Base-by-base conservation (phyloP, 2,329 filamentous ascomycete genomes). In the Scedosporium boydii region DNA sequence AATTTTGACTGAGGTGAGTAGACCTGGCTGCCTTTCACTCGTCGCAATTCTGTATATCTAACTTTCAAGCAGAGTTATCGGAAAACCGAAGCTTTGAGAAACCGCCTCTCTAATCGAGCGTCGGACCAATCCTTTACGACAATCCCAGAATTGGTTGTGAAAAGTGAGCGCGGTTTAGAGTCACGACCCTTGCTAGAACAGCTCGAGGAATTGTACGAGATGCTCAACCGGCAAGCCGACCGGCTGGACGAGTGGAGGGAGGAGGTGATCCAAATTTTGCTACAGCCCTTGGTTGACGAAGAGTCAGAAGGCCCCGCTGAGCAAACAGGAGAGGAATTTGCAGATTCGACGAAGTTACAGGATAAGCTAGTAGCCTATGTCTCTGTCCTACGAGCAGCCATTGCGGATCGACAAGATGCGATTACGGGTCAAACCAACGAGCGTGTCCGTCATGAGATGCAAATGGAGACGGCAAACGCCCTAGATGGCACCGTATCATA, bases 361-460 rank as follows among this genome's bases (percentile, higher is more conserved):
- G 93, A 97, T 65, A 87, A 96, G 70, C 83, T 97, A 51, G 90
- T 93, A 74, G 90, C 90, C 6, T 96, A 96, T 69, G 88, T 96
- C 63, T 87, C 92, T 70, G 87, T 85, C 7, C 78, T 97, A 29
- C 83, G 91, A 64, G 85, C 89, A 0, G 80, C 88, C 58, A 83
- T 95, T 63, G 87, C 90, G 6, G 93, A 98, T 73, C 86, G 93
- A 12, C 85, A 88, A 65, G 85, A 88, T 65, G 85, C 87, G 29
- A 79, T 97, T 16, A 89, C 88, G 1, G 93, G 93, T 0, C 82
- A 91, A 64, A 80, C 80, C n/a, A 96, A 95, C 67, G 78, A 83
- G 38, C 83, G 96, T 3, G 82, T 92, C 38, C 84, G 85, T 59
- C 83, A 92, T 67, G 93, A 97, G 70, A 84, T 87, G 57, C 82